Evolutionary conservation across 371 early-diverging fungal species (phyloP).

Genomic region (Polyrhizophydium stewartii): DNA sequence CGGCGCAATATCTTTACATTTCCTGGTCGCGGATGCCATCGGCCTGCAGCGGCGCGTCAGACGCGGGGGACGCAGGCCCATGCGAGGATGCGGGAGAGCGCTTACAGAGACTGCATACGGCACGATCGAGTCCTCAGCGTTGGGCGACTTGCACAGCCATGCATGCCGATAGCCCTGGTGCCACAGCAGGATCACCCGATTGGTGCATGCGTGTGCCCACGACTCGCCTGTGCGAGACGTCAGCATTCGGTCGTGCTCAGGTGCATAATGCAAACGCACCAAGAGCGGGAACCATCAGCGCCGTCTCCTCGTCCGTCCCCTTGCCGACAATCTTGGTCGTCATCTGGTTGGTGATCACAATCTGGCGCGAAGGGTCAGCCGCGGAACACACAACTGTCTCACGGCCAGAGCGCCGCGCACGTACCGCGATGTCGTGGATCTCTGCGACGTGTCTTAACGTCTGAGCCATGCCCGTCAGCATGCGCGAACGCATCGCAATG

Average conservation of each 20-base stretch:
- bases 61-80: neutral
- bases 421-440: constrained; percentile 35
- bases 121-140: constrained; percentile 1
- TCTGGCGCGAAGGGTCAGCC: constrained; percentile 10
- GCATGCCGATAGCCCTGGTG: constrained; percentile 25
- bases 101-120: neutral
- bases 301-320: constrained; percentile 9
- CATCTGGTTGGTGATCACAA: constrained; percentile 48
- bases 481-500: constrained; percentile 35
- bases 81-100: neutral
- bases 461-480: constrained; percentile 46
- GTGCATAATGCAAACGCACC: constrained; percentile 13
- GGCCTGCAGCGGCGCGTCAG: neutral
- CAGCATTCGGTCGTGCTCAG: neutral
- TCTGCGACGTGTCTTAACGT: constrained; percentile 43
- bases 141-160: neutral
- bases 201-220: constrained; percentile 43
- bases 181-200: constrained; percentile 38
- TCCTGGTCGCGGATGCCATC: neutral
- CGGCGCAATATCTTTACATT: neutral
- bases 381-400: neutral
- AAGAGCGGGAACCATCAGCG: constrained; percentile 35
- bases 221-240: constrained; percentile 28
- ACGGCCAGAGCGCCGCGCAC: neutral
- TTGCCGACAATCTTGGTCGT: constrained; percentile 30